These are phyloP conservation scores for Solanum hybrid DNA, from an alignment of 305 asterid species.

Conservation along the genomic window DNA sequence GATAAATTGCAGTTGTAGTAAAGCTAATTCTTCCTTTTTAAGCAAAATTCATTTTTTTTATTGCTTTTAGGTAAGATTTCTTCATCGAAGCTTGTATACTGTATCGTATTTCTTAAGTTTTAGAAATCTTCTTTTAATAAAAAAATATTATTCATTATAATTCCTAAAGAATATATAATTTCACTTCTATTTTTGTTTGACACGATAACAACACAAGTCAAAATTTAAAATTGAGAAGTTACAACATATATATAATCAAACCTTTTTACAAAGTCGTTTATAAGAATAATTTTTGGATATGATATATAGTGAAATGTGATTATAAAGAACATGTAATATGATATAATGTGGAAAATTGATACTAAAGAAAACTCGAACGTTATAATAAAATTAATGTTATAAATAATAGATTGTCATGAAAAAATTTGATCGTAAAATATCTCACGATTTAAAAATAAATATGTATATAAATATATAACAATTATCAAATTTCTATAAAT, in stretches of 20 bases:
- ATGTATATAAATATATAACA: too few relatives aligned
- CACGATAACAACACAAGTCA: background rate
- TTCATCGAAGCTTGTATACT: background rate
- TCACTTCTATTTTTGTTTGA: background rate
- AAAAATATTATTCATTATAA: background rate
- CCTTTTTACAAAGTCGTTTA: background rate
- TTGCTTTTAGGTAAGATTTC: background rate
- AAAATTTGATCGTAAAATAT: background rate
- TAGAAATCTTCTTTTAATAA: too few relatives aligned
- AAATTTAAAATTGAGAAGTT: background rate
- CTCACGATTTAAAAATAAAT: too few relatives aligned
- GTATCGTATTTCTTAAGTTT: background rate
- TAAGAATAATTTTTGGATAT: background rate
- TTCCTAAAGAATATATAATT: background rate
- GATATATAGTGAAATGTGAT: background rate
- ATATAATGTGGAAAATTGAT: background rate
- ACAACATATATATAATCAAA: rapidly evolving
- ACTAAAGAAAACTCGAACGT: too few relatives aligned
- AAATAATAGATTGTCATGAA: background rate
- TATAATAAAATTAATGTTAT: background rate
- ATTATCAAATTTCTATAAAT: background rate
- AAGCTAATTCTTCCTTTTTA: background rate
- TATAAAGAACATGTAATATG: background rate
- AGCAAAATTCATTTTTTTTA: background rate
- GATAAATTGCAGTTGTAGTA: background rate